Evolutionary conservation across 768 basidiomycete genomes (phyloP).

Genomic region (Tephrocybe sp.): DNA sequence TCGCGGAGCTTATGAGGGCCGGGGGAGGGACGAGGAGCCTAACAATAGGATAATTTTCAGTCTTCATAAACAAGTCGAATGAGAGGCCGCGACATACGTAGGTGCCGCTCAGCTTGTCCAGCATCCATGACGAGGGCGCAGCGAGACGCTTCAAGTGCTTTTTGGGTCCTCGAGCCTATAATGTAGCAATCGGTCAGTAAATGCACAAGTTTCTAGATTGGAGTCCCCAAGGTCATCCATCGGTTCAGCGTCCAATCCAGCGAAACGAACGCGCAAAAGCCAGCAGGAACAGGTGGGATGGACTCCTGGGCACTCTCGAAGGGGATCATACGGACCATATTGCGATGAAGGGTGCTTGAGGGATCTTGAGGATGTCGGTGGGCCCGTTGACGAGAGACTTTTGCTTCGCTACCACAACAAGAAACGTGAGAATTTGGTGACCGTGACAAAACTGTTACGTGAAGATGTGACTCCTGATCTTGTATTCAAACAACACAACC

Average conservation of each 20-base stretch:
- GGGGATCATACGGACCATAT: constrained; percentile 43
- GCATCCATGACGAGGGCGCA: constrained; percentile 99
- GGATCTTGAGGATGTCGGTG: constrained; percentile 45
- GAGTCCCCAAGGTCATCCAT: constrained; percentile 40
- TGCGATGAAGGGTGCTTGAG: constrained; percentile 41
- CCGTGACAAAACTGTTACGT: background rate
- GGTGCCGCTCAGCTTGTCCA: constrained; percentile 96
- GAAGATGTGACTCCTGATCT: too few relatives aligned
- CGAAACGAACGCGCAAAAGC: constrained; percentile 19
- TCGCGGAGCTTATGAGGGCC: constrained; percentile 99
- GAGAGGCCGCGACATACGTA: constrained; percentile 58
- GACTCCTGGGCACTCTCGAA: constrained; percentile 20
- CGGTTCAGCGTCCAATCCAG: constrained; percentile 36
- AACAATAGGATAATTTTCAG: constrained; percentile 13
- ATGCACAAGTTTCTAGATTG: constrained; percentile 5
- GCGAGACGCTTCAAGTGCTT: constrained; percentile 98
- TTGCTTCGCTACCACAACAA: constrained; percentile 24
- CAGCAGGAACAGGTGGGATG: constrained; percentile 20
- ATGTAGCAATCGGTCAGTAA: constrained; percentile 26
- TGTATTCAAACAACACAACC: too few relatives aligned
- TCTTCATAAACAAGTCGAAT: background rate
- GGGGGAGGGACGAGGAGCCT: constrained; percentile 96
- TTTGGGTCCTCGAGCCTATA: constrained; percentile 94
- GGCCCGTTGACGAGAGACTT: constrained; percentile 42
- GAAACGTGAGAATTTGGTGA: constrained; percentile 36